These are phyloP conservation scores for Maudiozyma turicensis DNA, from an alignment of 805 yeast genomes.

Conservation along the genomic window DNA sequence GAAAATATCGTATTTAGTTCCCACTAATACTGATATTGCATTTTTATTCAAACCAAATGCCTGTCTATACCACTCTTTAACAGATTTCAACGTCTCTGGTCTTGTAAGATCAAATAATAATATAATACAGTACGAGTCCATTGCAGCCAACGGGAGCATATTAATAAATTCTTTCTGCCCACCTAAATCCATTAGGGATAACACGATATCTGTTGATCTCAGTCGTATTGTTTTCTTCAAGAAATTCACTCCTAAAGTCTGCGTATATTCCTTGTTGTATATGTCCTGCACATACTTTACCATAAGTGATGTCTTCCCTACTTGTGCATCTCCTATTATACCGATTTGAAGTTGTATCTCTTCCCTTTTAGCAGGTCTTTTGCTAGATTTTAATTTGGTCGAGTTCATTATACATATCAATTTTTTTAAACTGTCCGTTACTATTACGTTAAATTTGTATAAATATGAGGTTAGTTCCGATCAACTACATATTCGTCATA, in stretches of 20 bases:
- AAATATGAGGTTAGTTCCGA: too few relatives aligned
- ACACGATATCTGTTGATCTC: conserved; percentile 78
- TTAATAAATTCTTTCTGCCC: conserved; percentile 92
- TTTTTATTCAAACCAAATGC: conserved; percentile 82
- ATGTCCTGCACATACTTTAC: conserved; percentile 94
- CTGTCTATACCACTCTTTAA: conserved; percentile 91
- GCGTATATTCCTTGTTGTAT: conserved; percentile 85
- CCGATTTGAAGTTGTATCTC: conserved; percentile 60
- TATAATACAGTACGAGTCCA: conserved; percentile 84
- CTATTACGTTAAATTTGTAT: too few relatives aligned
- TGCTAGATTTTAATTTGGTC: background rate
- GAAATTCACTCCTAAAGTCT: conserved; percentile 90
- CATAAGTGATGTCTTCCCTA: conserved; percentile 94
- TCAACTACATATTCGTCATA: too few relatives aligned
- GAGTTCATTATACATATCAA: too few relatives aligned
- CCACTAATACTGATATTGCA: conserved; percentile 84
- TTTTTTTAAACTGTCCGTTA: too few relatives aligned
- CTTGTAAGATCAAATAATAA: conserved; percentile 87
- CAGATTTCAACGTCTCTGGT: conserved; percentile 73
- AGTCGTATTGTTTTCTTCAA: conserved; percentile 84
- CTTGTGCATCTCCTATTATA: conserved; percentile 88
- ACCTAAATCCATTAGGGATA: conserved; percentile 92
- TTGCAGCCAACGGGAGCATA: conserved; percentile 87
- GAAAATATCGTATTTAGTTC: conserved; percentile 87
- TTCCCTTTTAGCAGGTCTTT: background rate